Evolutionary conservation across 305 asterid species (phyloP).

Genomic region (Fraxinus latifolia): DNA sequence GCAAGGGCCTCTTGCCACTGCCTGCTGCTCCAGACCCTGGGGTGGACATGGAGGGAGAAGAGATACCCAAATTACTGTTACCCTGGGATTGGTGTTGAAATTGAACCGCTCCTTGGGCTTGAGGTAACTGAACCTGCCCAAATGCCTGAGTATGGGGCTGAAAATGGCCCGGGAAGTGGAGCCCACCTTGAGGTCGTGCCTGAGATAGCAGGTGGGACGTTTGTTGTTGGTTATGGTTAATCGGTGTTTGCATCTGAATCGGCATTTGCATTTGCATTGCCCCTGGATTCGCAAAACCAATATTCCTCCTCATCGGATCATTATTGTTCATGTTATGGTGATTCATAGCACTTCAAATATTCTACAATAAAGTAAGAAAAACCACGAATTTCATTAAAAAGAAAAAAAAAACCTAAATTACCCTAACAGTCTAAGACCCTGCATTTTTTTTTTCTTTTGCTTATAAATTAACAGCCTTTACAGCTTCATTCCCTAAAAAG

Average conservation of each 20-base stretch:
- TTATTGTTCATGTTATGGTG: slow-evolving; percentile 34
- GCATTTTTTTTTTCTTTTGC: not conserved
- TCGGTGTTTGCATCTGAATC: slow-evolving; percentile 34
- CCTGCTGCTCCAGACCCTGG: slow-evolving; percentile 46
- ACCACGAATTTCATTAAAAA: not conserved
- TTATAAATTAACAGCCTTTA: not conserved
- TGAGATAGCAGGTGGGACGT: slow-evolving; percentile 35
- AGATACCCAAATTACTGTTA: slow-evolving; percentile 28
- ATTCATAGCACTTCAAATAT: slow-evolving; percentile 41
- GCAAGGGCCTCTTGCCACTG: slow-evolving; percentile 37
- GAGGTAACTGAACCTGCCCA: slow-evolving; percentile 41
- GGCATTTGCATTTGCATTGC: slow-evolving; percentile 30
- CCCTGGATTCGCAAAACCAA: slow-evolving; percentile 42
- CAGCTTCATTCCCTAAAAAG: not conserved
- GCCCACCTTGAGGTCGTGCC: slow-evolving; percentile 43
- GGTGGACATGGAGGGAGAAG: slow-evolving; percentile 51
- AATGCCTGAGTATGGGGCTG: slow-evolving; percentile 46
- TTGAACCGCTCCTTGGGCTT: slow-evolving; percentile 25
- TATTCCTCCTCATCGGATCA: slow-evolving; percentile 38
- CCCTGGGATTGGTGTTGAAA: slow-evolving; percentile 30
- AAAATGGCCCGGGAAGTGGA: slow-evolving; percentile 64
- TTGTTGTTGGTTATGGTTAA: slow-evolving; percentile 43
- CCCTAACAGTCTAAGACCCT: not conserved
- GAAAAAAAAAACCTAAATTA: not conserved
- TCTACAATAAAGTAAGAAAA: not conserved